Evolutionary conservation across 805 yeast species (phyloP).

Genomic region (Suhomyces tanzawaensis): DNA sequence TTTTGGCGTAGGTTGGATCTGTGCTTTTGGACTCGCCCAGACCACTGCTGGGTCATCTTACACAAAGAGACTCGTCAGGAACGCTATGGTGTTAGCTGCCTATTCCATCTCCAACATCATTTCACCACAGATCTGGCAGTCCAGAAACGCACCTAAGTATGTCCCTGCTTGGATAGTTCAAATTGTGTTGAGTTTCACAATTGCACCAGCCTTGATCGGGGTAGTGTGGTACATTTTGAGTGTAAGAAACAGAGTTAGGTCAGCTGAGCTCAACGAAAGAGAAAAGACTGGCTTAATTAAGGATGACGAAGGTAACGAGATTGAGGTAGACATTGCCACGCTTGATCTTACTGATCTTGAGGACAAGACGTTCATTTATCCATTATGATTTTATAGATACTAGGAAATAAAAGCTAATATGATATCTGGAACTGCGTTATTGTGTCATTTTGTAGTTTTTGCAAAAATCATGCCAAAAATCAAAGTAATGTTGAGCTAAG

Average conservation of each 20-base stretch:
- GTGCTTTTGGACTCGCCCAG: constrained; percentile 26
- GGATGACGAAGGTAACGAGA: constrained; percentile 25
- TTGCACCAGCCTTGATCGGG: constrained; percentile 44
- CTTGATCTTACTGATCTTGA: constrained; percentile 55
- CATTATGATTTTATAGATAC: constrained; percentile 19
- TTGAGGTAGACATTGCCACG: constrained; percentile 39
- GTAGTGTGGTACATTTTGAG: constrained; percentile 45
- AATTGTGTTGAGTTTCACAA: constrained; percentile 48
- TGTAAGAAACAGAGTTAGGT: constrained; percentile 44
- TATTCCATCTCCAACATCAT: constrained; percentile 51
- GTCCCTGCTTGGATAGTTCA: constrained; percentile 48
- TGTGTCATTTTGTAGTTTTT: too few species aligned
- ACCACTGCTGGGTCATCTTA: constrained; percentile 41
- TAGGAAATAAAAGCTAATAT: too few species aligned
- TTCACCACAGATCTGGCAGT: constrained; percentile 57
- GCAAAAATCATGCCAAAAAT: too few species aligned
- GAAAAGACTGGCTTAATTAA: constrained; percentile 28
- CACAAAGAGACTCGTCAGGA: constrained; percentile 50
- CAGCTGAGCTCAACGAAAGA: constrained; percentile 17
- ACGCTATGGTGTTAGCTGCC: constrained; percentile 42
- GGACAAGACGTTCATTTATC: constrained; percentile 51
- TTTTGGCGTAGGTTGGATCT: constrained; percentile 40
- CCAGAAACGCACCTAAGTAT: constrained; percentile 41
- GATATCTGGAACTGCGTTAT: too few species aligned
- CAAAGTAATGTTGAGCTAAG: too few species aligned